Evolutionary conservation across 2,329 filamentous ascomycete species (phyloP).

Genomic region (Colletotrichum caudatum): DNA sequence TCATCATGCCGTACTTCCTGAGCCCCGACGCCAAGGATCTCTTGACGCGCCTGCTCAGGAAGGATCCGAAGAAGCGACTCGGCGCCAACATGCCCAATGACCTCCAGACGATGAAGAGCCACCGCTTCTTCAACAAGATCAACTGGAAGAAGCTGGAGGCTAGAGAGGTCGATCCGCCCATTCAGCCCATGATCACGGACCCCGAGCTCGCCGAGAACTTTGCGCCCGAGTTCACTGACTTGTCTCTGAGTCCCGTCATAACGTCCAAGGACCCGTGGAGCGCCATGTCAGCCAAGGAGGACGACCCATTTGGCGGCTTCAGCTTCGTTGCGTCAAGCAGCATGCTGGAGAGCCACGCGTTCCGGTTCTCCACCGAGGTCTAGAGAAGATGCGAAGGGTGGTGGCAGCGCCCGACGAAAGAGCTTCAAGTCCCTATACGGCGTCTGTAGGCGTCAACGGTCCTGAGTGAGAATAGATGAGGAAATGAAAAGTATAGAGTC

Average conservation of each 20-base stretch:
- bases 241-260: conserved; percentile 81
- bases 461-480: not conserved
- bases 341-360: conserved; percentile 63
- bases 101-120: conserved; percentile 84
- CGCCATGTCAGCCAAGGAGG: conserved; percentile 49
- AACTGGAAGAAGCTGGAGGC: conserved; percentile 90
- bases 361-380: conserved; percentile 47
- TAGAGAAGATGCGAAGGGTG: conserved; percentile 2
- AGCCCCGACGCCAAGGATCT: conserved; percentile 94
- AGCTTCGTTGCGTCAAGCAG: conserved; percentile 72
- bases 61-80: conserved; percentile 91
- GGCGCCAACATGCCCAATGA: conserved; percentile 92
- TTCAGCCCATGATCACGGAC: conserved; percentile 93
- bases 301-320: conserved; percentile 72
- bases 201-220: conserved; percentile 98
- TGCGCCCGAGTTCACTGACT: conserved; percentile 87
- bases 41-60: conserved; percentile 87
- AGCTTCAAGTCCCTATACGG: not conserved
- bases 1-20: conserved; percentile 89
- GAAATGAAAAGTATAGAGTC: conserved; percentile 22
- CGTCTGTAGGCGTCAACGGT: not conserved
- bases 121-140: conserved; percentile 97
- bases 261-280: conserved; percentile 58
- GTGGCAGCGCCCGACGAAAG: not conserved
- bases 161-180: conserved; percentile 87